Percentiles rank a stretch among this genome's conserved stretches.
Conservation (phyloP, 257 asterid genomes). For the Solanum dulcamara region DNA sequence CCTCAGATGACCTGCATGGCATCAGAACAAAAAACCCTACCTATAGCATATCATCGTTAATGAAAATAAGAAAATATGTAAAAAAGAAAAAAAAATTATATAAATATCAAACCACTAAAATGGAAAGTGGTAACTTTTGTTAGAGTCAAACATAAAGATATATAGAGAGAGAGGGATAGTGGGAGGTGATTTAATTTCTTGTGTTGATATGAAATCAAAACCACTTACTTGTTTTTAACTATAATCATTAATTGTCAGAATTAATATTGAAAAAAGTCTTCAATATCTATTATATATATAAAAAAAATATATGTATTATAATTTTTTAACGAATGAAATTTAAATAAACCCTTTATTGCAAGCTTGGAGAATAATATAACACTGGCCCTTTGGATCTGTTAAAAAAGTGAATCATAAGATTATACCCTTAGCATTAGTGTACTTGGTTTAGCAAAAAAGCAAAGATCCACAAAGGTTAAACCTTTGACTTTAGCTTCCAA, state of each 20-base stretch:
- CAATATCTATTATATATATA: no score
- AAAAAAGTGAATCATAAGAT: not conserved
- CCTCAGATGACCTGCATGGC: not conserved
- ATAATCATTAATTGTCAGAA: not conserved
- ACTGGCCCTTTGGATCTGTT: not conserved
- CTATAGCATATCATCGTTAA: not conserved
- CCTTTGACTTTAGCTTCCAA: slow-evolving; percentile 3
- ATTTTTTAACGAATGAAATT: not conserved
- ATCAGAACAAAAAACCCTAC: not conserved
- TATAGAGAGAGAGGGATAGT: not conserved
- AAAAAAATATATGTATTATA: not conserved
- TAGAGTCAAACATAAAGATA: slow-evolving; percentile 27
- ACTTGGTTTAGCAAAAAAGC: not conserved
- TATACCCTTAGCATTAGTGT: not conserved
- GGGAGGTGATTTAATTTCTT: not conserved
- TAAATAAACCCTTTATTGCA: no score
- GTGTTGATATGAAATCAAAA: not conserved
- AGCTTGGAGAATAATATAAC: not conserved
- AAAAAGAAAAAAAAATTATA: not conserved
- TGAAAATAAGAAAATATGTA: not conserved
- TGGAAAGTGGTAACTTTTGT: slow-evolving; percentile 26
- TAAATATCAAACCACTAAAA: not conserved
- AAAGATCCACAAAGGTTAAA: not conserved
- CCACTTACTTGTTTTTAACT: not conserved
- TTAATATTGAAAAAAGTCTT: no score